Base-by-base conservation (phyloP, 805 yeast genomes). In the Teunomyces pallodes region DNA sequence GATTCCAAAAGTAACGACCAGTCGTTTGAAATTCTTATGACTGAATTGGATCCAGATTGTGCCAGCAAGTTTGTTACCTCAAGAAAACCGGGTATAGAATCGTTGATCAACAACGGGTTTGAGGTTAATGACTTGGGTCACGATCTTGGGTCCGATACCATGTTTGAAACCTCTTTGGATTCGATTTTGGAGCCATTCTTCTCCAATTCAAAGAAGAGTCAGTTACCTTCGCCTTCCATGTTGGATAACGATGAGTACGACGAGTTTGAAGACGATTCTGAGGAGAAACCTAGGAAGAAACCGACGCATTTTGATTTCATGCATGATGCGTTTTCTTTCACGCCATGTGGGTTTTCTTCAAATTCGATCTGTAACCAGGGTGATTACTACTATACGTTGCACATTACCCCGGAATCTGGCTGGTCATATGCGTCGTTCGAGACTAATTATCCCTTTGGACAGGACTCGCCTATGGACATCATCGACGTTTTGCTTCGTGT, bases 371-470 rank as follows among this genome's bases (percentile, higher is more conserved):
- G 86, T 40, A 79, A 75, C 36, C 50, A 54, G 16, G 73, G 66
- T 8, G 69, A 67, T 16, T 76, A 79, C 56, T 82, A 81, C 60
- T 87, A 86, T 62, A 92, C 97, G 7, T 74, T 91, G 49, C 98
- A 94, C 64, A 87, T 94, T 36, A 94, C 99, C 0, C 98, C 98
- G 0, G 98, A 94, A 64, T 64, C 75, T 17, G 96, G 92, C 32
- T 92, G 95, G 90, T 89, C 97, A 4, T 92, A 92, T 67, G 98
- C 98, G 4, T 87, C 96, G 8, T 94, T 94, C 66, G 98, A 94
- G 65, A 83, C 97, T 16, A 92, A 89, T 65, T 88, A 83, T 36
- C 84, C 86, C 6, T 73, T 73, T 44, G 70, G 80, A 9, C 56
- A 54, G 43, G 52, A 67, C 40, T 52, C 65, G 28, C 56, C 64